Percentiles rank a stretch among this genome's conserved stretches.
Evolutionary conservation across 116 monocot species (phyloP).

Genomic region (Cymodocea nodosa): DNA sequence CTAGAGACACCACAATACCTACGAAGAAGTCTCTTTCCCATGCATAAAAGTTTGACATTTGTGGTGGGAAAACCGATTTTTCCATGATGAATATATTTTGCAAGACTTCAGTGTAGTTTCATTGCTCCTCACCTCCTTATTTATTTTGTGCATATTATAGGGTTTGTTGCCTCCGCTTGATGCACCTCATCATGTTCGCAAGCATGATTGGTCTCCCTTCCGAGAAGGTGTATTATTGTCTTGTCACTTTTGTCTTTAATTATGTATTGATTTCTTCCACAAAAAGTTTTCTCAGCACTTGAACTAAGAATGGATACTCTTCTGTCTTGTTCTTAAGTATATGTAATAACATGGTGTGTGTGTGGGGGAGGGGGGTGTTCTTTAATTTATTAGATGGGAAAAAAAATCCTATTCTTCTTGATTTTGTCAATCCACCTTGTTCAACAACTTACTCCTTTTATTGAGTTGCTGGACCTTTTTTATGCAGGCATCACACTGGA

Average conservation of each 20-base stretch:
- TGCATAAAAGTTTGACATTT: slow-evolving; percentile 64
- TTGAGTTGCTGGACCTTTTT: not conserved
- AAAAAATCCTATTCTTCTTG: not conserved
- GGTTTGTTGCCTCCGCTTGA: slow-evolving; percentile 94
- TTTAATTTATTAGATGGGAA: too few relatives aligned
- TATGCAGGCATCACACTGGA: slow-evolving; percentile 72
- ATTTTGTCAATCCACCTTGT: not conserved
- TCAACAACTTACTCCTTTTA: not conserved
- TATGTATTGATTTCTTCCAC: too few relatives aligned
- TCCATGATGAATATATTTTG: not conserved
- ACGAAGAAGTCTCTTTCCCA: slow-evolving; percentile 65
- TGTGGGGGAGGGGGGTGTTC: too few relatives aligned
- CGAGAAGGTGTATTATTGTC: slow-evolving; percentile 56
- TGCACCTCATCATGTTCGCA: slow-evolving; percentile 97
- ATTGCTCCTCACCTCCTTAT: not conserved
- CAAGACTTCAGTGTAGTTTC: not conserved
- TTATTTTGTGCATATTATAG: slow-evolving; percentile 10
- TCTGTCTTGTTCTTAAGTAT: too few relatives aligned
- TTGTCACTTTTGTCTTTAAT: not conserved
- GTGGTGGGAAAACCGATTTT: slow-evolving; percentile 39
- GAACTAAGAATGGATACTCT: too few relatives aligned
- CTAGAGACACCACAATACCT: slow-evolving; percentile 96
- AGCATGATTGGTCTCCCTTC: slow-evolving; percentile 89
- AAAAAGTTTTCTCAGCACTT: too few relatives aligned
- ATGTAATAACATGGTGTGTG: too few relatives aligned